Base-by-base conservation (phyloP, 1,139 yeast species). In the Yamadazyma triangularis region DNA sequence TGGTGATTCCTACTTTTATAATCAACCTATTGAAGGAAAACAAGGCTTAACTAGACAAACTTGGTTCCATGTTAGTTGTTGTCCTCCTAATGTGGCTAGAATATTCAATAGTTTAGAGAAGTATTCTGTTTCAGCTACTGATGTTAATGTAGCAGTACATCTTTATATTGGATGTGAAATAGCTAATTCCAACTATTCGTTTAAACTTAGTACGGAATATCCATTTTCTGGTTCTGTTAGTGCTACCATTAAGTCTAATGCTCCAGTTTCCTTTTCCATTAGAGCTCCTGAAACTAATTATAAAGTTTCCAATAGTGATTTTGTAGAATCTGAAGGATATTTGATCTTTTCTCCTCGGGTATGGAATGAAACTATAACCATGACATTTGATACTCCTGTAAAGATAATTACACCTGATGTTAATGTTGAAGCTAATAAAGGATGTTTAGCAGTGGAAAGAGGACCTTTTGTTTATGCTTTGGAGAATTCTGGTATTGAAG, bases 41-140 rank as follows among this genome's bases (percentile, higher is more conserved):
- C 13, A 28, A 10, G 46, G 40, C 3, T 33, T 32, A 12, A 32
- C 36, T 24, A 38, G 53, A 31, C 46, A 44, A 31, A 29, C 30
- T 11, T 49, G 53, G 54, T 49, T 49, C 27, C 34, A 27, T 8
- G 34, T 40, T 31, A 36, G 47, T n/a, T 49, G 54, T 36, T 56
- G 54, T 35, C 54, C 54, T 8, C 54, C 54, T 9, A 49, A 49
- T 26, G 46, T 48, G 11, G 32, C 45, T 31, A 36, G 45, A 18
- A 25, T 45, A n/a, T 44, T 45, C 35, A 39, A 32, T 26, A 42
- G 44, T 34, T 32, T 45, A 25, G 49, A 45, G 24, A 36, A 40
- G 23, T 45, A 45, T 25, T 33, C 45, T 3, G 14, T 29, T 6
- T 28, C 23, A 21, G 26, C 27, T 8, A 24, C 15, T 4, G 31